Evolutionary conservation across 352 stramenopile genomes (phyloP).

Genomic region (Elongisporangium anandrum): DNA sequence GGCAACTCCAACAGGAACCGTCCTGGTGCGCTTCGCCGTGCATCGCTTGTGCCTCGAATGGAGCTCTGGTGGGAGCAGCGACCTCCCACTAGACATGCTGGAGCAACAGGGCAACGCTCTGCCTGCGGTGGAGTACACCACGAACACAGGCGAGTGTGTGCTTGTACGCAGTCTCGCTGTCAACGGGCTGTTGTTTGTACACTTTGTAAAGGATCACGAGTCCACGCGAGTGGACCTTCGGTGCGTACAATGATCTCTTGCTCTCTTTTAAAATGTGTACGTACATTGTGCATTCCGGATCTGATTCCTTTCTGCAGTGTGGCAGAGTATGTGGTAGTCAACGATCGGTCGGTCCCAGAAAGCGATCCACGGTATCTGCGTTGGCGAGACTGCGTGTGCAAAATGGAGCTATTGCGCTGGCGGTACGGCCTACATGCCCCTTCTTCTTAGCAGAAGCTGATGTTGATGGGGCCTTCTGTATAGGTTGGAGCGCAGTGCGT

Average conservation of each 20-base stretch:
- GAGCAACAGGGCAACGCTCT: background rate
- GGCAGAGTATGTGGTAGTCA: conserved; percentile 31
- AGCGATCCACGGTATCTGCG: conserved; percentile 6
- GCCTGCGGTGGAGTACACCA: background rate
- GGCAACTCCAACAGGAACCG: background rate
- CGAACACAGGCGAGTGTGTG: conserved; percentile 3
- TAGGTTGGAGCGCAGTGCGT: conserved; percentile 41
- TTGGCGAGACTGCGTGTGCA: conserved; percentile 26
- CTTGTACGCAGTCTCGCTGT: conserved; percentile 30
- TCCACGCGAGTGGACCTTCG: conserved; percentile 25
- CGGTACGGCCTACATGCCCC: conserved; percentile 11
- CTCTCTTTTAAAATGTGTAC: background rate
- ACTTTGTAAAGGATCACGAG: conserved; percentile 29
- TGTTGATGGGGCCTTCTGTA: background rate
- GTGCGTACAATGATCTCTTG: conserved; percentile 13
- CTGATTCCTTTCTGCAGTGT: conserved; percentile 14
- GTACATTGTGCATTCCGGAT: background rate
- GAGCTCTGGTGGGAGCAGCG: background rate
- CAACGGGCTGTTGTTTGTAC: conserved; percentile 32
- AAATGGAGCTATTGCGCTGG: conserved; percentile 36
- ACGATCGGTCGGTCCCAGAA: background rate
- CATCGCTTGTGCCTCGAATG: background rate
- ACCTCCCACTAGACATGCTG: background rate
- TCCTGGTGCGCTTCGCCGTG: background rate
- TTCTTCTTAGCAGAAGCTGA: background rate